Evolutionary conservation across 352 stramenopile species (phyloP), one percentile per base, ranked within the genome.

Genomic region (Nothophytophthora sp.): DNA sequence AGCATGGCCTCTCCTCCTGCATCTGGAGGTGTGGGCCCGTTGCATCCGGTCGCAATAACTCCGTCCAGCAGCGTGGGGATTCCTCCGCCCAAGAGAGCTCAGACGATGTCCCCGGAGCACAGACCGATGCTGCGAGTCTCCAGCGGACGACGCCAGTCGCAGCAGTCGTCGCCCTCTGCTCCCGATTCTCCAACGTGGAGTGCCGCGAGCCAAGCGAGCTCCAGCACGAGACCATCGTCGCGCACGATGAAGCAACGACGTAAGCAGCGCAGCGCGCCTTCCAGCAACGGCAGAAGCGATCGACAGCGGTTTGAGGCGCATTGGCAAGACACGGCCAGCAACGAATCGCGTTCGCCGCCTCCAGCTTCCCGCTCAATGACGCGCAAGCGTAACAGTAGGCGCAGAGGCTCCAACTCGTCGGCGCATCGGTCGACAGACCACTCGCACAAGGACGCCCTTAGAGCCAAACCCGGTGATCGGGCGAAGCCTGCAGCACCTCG

Each of bases 281-380:
- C 41, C 20, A 38, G 41, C 20, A 54, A 50, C 30, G 39, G 28
- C 5, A 55, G 34, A 25, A 42, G 20, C 15, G 35, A 55, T 30
- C 44, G 30, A 10, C 46, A 53, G 36, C 50, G 38, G 9, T 25
- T 34, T 2, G 48, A 57, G 10, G 51, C 30, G 5, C 38, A 42
- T 24, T 53, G 47, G 50, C 63, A 67, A 43, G 62, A 67, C 19
- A 55, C 46, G 3, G 18, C 41, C 12, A 64, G 50, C 19, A 72
- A 47, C 32, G 57, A 67, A 29, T 64, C 48, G 15, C 43, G 48
- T 10, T 69, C 60, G 19, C 55, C 60, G 1, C 56, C 41, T 18
- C 45, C 29, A 11, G 32, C 35, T 16, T 39, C 49, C 40, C 49
- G 58, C 42, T 51, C 44, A 19, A 52, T 18, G 10, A 28, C 45